A percentile compares a stretch with the other conserved stretches of the same genome.
phyloP scores from a whole-genome alignment of 352 stramenopile species.

The Phytophthora europaea region DNA sequence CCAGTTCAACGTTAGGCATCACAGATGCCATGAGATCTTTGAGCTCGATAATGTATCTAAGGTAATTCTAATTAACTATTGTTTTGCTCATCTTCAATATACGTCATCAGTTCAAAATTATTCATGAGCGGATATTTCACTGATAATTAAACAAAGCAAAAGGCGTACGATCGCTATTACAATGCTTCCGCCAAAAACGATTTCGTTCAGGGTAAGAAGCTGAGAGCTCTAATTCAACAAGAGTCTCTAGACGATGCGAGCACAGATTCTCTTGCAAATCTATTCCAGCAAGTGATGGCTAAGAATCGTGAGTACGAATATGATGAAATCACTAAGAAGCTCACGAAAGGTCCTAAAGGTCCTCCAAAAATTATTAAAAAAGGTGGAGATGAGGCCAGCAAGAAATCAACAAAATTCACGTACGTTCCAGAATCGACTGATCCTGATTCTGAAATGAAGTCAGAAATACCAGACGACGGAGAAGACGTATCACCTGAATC shows the following conservation, averaged over 20 bases:
- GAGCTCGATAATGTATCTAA: too few species aligned
- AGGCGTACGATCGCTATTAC: not conserved
- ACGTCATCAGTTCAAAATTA: not conserved
- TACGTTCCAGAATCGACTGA: not conserved
- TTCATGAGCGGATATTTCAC: not conserved
- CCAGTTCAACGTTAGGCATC: not conserved
- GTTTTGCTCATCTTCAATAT: not conserved
- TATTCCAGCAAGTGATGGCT: not conserved
- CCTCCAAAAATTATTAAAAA: not conserved
- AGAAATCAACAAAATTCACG: not conserved
- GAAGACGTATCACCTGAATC: too few species aligned
- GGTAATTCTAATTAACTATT: not conserved
- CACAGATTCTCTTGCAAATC: not conserved
- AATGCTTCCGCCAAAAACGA: not conserved
- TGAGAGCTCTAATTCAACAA: not conserved
- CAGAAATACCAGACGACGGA: not conserved
- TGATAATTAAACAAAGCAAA: not conserved
- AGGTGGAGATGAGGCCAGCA: not conserved
- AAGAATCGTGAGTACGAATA: not conserved
- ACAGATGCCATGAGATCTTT: too few species aligned
- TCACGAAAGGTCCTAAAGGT: not conserved
- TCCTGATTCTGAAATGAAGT: not conserved
- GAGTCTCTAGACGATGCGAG: not conserved
- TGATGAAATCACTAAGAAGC: not conserved
- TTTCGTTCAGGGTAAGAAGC: not conserved